Conservation (phyloP, 768 basidiomycete species). For the Amanita fuliginea region DNA sequence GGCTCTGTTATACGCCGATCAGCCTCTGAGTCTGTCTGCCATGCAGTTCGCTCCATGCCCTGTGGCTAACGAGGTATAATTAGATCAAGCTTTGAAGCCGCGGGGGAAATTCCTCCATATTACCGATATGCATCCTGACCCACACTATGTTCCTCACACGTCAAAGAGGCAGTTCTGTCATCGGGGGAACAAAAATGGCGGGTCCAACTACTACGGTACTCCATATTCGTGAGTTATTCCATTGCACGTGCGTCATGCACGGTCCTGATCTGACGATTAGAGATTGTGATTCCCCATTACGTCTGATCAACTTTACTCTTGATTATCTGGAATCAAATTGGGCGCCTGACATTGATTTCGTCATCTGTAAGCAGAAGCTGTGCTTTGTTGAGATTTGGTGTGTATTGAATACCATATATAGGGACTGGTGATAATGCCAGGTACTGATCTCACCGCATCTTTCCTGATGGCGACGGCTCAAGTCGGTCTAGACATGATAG, state of each 20-base stretch:
- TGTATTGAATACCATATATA: conserved; percentile 14
- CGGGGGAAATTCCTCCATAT: conserved; percentile 55
- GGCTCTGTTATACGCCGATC: not conserved
- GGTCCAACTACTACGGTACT: conserved; percentile 54
- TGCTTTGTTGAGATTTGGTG: conserved; percentile 1
- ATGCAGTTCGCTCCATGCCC: not conserved
- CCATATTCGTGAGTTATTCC: conserved; percentile 55
- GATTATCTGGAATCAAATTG: conserved; percentile 72
- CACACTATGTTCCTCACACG: conserved; percentile 42
- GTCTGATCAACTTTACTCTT: conserved; percentile 72
- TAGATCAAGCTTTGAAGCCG: conserved; percentile 46
- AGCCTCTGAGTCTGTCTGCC: not conserved
- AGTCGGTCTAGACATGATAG: conserved; percentile 60
- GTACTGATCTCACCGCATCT: conserved; percentile 18
- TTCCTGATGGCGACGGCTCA: not conserved
- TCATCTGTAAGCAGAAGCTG: conserved; percentile 54
- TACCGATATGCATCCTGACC: conserved; percentile 80
- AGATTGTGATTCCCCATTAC: conserved; percentile 74
- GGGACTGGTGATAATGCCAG: conserved; percentile 76
- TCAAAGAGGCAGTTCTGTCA: conserved; percentile 60
- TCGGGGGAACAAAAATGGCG: conserved; percentile 44
- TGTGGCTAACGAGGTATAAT: not conserved
- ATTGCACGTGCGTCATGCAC: not conserved
- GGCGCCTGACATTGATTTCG: conserved; percentile 82
- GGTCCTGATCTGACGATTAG: conserved; percentile 20